Evolutionary conservation across 2,329 filamentous ascomycete species (phyloP), one percentile per base, ranked within the genome.

Genomic region (Endothia cerciana): DNA sequence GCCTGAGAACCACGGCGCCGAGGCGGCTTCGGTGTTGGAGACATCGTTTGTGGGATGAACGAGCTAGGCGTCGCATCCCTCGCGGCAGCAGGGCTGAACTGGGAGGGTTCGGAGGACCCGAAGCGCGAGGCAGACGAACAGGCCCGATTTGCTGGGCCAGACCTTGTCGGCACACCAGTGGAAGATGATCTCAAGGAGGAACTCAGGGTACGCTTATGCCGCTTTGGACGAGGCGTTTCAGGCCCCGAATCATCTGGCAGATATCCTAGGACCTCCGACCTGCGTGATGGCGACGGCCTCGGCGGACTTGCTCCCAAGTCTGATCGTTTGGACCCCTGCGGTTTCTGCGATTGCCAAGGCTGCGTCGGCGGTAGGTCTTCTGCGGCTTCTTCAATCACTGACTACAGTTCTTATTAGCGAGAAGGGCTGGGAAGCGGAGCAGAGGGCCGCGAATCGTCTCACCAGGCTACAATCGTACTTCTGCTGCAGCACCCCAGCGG

Each of bases 351-450:
- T 10, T 63, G n/a, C 33, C 17, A 47, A 58, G 51, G 57, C 58
- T 67, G 65, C 25, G 65, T 67, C 19, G 65, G 51, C 2, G 65
- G 62, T 13, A 67, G 49, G 2, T 64, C 57, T 19, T 64, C 65
- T n/a, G 56, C 22, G 1, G 30, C 25, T 38, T 66, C 61, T 19
- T 64, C 61, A 25, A 64, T 64, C 30, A 65, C 45, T 7, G 58
- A 49, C 61, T 63, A 11, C 11, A 33, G 8, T n/a, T 38, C 22
- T 19, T 45, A 15, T 58, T 10, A 33, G 41, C 28, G 11, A 19
- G 19, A n/a, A 22, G n/a, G n/a, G 15, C n/a, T 13, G 17, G n/a
- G 22, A 41, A 19, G 2, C 7, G 11, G 2, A 15, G 36, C 8
- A 17, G 10, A 28, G 15, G 30, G 19, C 13, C 0, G 30, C 5